These are phyloP conservation scores for Monosporascus sp. DNA, from an alignment of 2,329 filamentous ascomycete species.

Conservation along the genomic window DNA sequence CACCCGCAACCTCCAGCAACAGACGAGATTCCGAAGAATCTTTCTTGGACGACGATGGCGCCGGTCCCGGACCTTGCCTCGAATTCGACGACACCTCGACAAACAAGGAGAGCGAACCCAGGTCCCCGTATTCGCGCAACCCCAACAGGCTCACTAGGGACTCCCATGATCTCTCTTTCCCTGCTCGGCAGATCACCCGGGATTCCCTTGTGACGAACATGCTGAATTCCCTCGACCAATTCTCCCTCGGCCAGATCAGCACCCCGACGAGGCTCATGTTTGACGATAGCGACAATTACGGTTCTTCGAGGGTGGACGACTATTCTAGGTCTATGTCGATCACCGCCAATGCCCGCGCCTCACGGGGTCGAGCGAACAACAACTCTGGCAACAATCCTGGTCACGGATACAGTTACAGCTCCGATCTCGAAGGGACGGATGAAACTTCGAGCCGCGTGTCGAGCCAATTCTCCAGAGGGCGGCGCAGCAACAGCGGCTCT, in stretches of 20 bases:
- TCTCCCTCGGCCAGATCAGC: constrained; percentile 51
- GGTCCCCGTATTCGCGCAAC: constrained; percentile 21
- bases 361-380: constrained; percentile 14
- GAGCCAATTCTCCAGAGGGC: constrained; percentile 49
- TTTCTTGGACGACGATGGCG: constrained; percentile 23
- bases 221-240: constrained; percentile 85
- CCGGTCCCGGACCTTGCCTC: constrained; percentile 10
- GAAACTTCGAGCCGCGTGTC: constrained; percentile 47
- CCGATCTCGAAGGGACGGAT: constrained; percentile 53
- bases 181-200: constrained; percentile 69
- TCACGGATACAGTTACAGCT: constrained; percentile 55
- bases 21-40: constrained; percentile 24
- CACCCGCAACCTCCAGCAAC: constrained; percentile 14
- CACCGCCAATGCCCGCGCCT: constrained; percentile 14
- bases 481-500: constrained; percentile 76
- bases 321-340: constrained; percentile 24
- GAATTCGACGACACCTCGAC: not conserved
- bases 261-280: constrained; percentile 27
- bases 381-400: constrained; percentile 21
- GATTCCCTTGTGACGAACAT: constrained; percentile 95
- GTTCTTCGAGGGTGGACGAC: constrained; percentile 18
- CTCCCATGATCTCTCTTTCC: constrained; percentile 82
- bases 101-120: constrained; percentile 25
- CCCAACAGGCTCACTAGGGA: constrained; percentile 41
- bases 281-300: constrained; percentile 31